These are phyloP conservation scores for Magnusiomyces fungicola DNA, from an alignment of 1,139 yeast species.

Conservation along the genomic window DNA sequence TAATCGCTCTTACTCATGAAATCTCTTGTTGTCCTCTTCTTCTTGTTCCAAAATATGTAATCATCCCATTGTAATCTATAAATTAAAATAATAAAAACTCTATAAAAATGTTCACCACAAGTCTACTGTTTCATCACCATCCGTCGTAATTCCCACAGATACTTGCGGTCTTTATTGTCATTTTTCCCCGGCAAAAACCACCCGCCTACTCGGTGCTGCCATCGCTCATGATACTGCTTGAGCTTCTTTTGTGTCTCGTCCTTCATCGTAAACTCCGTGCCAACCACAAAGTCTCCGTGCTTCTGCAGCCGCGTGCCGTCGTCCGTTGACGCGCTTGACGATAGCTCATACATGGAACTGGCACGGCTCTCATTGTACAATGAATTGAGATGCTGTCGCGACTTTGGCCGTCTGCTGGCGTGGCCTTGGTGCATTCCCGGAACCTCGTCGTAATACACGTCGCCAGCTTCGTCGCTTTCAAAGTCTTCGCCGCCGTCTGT, in stretches of 20 bases:
- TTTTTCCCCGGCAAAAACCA: slow-evolving; percentile 43
- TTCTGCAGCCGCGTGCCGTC: too few relatives aligned
- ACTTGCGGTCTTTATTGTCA: slow-evolving; percentile 37
- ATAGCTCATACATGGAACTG: not conserved
- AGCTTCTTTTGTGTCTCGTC: slow-evolving; percentile 39
- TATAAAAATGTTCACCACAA: slow-evolving; percentile 1
- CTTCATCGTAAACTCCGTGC: slow-evolving; percentile 40
- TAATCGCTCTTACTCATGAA: too few relatives aligned
- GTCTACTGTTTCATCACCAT: slow-evolving; percentile 38
- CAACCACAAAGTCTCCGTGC: slow-evolving; percentile 18
- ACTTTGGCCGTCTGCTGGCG: not conserved
- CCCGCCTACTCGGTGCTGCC: slow-evolving; percentile 42
- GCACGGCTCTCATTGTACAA: not conserved
- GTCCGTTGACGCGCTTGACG: not conserved
- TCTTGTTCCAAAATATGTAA: too few relatives aligned
- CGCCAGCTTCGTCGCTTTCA: too few relatives aligned
- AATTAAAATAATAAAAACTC: not conserved
- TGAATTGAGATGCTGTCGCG: not conserved
- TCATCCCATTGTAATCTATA: not conserved
- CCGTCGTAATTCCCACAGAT: slow-evolving; percentile 48
- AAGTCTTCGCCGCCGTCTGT: too few relatives aligned
- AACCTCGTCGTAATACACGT: not conserved
- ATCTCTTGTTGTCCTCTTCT: too few relatives aligned
- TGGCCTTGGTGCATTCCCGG: not conserved
- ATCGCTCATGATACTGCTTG: slow-evolving; percentile 45